A percentile compares a stretch with the other conserved stretches of the same genome.
These are phyloP conservation scores for Zizania latifolia DNA, from an alignment of 176 grass and related monocot species.

Conservation along the genomic window DNA sequence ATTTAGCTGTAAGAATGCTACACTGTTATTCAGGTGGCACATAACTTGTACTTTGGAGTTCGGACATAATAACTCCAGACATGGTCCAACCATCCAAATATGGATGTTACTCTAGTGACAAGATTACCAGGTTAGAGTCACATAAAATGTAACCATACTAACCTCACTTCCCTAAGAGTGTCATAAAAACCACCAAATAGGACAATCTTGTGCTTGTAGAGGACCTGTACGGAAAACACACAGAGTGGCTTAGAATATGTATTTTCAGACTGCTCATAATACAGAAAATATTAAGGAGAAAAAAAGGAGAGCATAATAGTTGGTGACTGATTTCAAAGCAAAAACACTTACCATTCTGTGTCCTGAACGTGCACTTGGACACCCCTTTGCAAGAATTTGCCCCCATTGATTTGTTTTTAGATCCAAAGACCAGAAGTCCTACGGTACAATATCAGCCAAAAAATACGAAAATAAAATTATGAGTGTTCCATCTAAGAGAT, in stretches of 20 bases:
- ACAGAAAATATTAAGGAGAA: not conserved
- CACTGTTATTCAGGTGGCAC: not conserved
- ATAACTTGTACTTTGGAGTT: constrained; percentile 13
- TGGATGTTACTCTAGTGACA: constrained; percentile 16
- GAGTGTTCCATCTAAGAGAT: not conserved
- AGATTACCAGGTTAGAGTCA: constrained; percentile 4
- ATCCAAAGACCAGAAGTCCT: constrained; percentile 95
- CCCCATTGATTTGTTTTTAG: constrained; percentile 98
- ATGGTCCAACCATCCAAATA: not conserved
- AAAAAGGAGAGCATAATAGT: not conserved
- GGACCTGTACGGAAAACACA: constrained; percentile 51
- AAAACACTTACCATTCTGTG: constrained; percentile 72
- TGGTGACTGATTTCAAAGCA: constrained; percentile 10
- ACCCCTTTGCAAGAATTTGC: constrained; percentile 85
- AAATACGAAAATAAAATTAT: constrained; percentile 18
- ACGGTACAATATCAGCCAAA: constrained; percentile 19
- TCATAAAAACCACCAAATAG: constrained; percentile 99
- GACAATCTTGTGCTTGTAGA: constrained; percentile 98
- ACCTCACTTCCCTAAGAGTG: constrained; percentile 97
- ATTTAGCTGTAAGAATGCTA: constrained; percentile 12
- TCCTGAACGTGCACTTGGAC: constrained; percentile 93
- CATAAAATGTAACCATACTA: constrained; percentile 18
- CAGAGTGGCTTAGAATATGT: not conserved
- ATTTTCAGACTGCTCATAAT: not conserved
- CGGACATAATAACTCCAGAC: not conserved